Base-by-base conservation (phyloP, 345 rosid species). In the Turnera subulata region DNA sequence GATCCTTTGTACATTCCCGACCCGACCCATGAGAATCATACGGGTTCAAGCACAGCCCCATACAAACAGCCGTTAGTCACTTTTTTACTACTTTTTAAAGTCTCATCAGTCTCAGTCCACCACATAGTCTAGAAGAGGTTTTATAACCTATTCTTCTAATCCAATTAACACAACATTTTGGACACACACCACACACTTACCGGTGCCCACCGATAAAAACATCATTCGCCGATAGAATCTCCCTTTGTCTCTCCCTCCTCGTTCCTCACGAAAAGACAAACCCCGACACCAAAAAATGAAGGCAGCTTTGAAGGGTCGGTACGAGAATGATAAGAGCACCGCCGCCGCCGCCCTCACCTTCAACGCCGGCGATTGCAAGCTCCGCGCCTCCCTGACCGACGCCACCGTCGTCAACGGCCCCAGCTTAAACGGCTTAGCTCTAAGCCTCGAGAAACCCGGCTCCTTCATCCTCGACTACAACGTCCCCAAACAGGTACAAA, bases 381-480 rank as follows among this genome's bases (percentile, higher is more conserved):
- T 89, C 18, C 81, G 89, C 0, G 97, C 85, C 23, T 80, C 97
- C 51, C 19, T 89, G 75, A 89, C 94, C 22, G 96, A 89, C 59
- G 96, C 91, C 69, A 85, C 97, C 20, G 35, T 93, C 59, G 82
- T 74, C 70, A 72, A 72, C 0, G 97, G 99, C 52, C 97, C 97
- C 59, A 78, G 77, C 75, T 69, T 93, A 52, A 83, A 77, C 73
- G 97, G 94, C 50, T 64, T 93, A 73, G 63, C 72, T 63, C 77
- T 93, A 37, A 80, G 84, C 56, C 78, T 86, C 18, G 96, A 92
- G 71, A 89, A 81, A 68, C 96, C 96, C 5, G 96, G 95, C 24
- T 86, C 64, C 78, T 88, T 91, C 77, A 76, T 76, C 68, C 44
- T 86, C 40, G 96, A 85, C 71, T 86, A 84, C 56, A 77, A 88